Conservation (phyloP, 306 rosid genomes). For the Pyrus betulifolia region DNA sequence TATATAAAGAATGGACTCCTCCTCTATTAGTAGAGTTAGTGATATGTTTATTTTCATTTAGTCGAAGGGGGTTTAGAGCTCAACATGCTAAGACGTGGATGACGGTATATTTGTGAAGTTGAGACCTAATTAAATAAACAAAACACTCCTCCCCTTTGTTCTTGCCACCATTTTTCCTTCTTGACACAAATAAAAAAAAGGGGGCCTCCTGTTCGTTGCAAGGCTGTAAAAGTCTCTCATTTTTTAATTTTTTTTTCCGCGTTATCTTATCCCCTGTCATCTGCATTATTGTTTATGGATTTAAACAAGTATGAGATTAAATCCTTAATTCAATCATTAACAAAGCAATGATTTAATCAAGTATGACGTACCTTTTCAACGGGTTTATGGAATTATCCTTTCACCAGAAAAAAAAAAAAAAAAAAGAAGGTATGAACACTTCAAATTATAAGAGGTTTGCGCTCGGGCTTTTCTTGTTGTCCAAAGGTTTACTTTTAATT, state of each 20-base stretch:
- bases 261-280: background rate
- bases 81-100: too few relatives aligned
- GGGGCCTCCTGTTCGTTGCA: background rate
- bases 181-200: too few relatives aligned
- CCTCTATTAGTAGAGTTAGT: background rate
- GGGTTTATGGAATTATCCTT: too few relatives aligned
- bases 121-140: too few relatives aligned
- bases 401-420: too few relatives aligned
- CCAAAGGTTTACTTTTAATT: background rate
- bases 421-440: background rate
- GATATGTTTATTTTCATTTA: background rate
- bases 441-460: background rate
- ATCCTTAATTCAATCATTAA: too few relatives aligned
- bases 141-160: background rate
- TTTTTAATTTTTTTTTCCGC: background rate
- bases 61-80: too few relatives aligned
- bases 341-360: too few relatives aligned
- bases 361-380: too few relatives aligned
- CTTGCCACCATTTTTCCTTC: background rate
- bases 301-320: too few relatives aligned
- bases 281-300: background rate
- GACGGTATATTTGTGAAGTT: too few relatives aligned
- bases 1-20: background rate
- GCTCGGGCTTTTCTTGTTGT: background rate
- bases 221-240: background rate